These are phyloP conservation scores for Sugiyamaella smithiae DNA, from an alignment of 805 yeast genomes.

Conservation along the genomic window DNA sequence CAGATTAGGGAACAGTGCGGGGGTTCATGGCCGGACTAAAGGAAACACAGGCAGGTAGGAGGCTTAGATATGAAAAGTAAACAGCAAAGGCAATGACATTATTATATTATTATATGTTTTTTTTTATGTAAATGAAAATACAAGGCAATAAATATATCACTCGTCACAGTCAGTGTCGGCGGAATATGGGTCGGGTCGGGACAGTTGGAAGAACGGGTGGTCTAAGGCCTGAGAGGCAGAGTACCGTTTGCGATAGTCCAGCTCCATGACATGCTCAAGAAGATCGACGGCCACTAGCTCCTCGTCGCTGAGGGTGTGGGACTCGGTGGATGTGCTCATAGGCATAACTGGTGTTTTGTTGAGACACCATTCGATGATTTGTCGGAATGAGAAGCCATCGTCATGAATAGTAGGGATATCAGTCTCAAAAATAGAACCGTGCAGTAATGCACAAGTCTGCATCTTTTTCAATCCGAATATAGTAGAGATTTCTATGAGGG, in stretches of 20 bases:
- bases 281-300: constrained; percentile 33
- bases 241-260: constrained; percentile 68
- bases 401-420: constrained; percentile 52
- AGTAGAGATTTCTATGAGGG: constrained; percentile 76
- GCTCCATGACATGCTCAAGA: constrained; percentile 53
- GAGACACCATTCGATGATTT: constrained; percentile 39
- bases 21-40: too few relatives aligned
- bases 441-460: constrained; percentile 74
- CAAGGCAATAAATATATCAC: not conserved
- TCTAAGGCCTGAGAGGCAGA: constrained; percentile 63
- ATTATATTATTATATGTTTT: too few relatives aligned
- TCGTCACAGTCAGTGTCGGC: not conserved
- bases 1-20: too few relatives aligned
- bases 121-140: too few relatives aligned
- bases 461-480: constrained; percentile 74
- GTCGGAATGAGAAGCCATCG: constrained; percentile 38
- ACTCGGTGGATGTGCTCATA: not conserved
- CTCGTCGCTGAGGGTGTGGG: constrained; percentile 8
- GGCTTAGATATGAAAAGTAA: too few relatives aligned
- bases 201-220: constrained; percentile 51
- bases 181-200: not conserved
- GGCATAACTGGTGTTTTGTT: not conserved
- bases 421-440: constrained; percentile 83
- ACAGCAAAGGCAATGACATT: too few relatives aligned
- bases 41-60: too few relatives aligned